These are phyloP conservation scores for Pleurotus pulmonarius DNA, from an alignment of 768 basidiomycete genomes.

Conservation along the genomic window DNA sequence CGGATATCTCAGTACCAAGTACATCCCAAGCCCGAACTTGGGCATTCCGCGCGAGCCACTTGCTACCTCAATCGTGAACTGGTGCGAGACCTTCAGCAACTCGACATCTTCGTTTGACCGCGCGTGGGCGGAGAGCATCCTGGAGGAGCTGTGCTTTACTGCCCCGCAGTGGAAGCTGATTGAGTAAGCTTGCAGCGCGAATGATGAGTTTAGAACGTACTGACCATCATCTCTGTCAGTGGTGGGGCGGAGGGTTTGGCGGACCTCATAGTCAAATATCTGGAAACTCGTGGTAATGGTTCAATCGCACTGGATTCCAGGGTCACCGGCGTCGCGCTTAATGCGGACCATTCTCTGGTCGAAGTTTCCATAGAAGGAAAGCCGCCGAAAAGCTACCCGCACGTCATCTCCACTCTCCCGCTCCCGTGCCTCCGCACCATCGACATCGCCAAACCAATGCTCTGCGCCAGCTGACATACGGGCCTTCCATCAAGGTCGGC, in stretches of 20 bases:
- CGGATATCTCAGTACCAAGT: constrained; percentile 15
- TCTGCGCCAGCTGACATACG: constrained; percentile 27
- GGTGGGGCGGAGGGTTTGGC: constrained; percentile 18
- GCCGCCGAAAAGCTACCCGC: constrained; percentile 5
- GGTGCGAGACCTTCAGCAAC: constrained; percentile 28
- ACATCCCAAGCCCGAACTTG: constrained; percentile 13
- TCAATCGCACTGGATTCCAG: constrained; percentile 2
- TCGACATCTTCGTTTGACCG: constrained; percentile 29
- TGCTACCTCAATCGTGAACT: constrained; percentile 24
- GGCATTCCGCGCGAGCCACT: constrained; percentile 12
- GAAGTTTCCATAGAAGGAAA: too few species aligned
- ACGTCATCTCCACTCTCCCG: constrained; percentile 30
- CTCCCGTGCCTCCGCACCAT: constrained; percentile 24
- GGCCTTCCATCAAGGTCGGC: constrained; percentile 30
- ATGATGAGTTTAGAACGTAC: background rate
- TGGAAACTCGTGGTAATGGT: constrained; percentile 2
- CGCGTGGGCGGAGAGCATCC: constrained; percentile 29
- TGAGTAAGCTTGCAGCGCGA: too few species aligned
- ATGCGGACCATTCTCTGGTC: too few species aligned
- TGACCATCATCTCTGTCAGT: constrained; percentile 5
- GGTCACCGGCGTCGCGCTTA: constrained; percentile 11
- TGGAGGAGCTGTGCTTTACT: constrained; percentile 24
- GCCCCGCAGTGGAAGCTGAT: constrained; percentile 17
- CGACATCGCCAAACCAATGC: constrained; percentile 29
- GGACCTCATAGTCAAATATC: constrained; percentile 19